Evolutionary conservation across 495 filamentous ascomycete species (phyloP).

Genomic region (Pyrenula aspistea): DNA sequence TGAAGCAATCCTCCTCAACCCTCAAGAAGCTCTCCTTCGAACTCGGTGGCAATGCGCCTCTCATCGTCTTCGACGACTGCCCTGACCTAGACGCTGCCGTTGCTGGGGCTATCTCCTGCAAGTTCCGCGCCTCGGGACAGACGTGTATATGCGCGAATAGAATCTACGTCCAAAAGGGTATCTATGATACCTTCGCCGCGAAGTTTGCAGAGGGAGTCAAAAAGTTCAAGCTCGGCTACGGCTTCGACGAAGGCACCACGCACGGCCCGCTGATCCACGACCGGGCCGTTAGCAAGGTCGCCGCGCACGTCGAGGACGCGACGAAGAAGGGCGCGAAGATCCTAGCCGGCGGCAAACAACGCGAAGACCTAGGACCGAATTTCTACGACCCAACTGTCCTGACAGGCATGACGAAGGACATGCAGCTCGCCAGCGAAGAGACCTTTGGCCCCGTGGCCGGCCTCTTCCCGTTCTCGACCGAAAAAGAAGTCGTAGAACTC

Average conservation of each 20-base stretch:
- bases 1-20: slow-evolving; percentile 69
- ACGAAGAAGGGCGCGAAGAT: slow-evolving; percentile 61
- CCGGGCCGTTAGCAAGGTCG: slow-evolving; percentile 62
- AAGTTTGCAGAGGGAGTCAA: slow-evolving; percentile 65
- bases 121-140: slow-evolving; percentile 81
- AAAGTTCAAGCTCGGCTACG: slow-evolving; percentile 64
- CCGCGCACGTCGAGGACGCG: slow-evolving; percentile 67
- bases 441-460: slow-evolving; percentile 83
- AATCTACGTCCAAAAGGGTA: slow-evolving; percentile 66
- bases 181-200: slow-evolving; percentile 65
- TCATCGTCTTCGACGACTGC: slow-evolving; percentile 83
- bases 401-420: slow-evolving; percentile 66
- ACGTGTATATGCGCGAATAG: slow-evolving; percentile 88
- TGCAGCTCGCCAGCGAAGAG: slow-evolving; percentile 69
- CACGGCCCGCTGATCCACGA: slow-evolving; percentile 79
- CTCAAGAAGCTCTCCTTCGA: slow-evolving; percentile 83
- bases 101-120: slow-evolving; percentile 59
- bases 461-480: slow-evolving; percentile 69
- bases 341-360: slow-evolving; percentile 54
- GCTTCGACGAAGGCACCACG: slow-evolving; percentile 57
- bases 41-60: slow-evolving; percentile 82
- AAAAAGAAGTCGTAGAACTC: slow-evolving; percentile 71
- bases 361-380: slow-evolving; percentile 54
- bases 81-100: slow-evolving; percentile 72
- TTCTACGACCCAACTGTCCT: slow-evolving; percentile 79